phyloP scores from a whole-genome alignment of 345 rosid species.

The Pistacia vera region DNA sequence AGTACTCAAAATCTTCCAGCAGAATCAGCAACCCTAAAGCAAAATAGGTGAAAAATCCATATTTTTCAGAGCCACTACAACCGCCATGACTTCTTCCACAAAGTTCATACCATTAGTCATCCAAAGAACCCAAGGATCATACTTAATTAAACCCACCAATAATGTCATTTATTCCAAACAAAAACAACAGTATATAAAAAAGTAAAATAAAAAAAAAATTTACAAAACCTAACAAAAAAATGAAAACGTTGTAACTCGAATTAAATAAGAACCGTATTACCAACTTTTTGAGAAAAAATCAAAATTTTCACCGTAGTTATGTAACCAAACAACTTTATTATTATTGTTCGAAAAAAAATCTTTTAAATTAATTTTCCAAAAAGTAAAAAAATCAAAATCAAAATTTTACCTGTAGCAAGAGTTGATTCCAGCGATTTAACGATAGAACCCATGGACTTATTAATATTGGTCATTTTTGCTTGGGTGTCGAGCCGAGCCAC shows the following conservation, averaged over 20 bases:
- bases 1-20: background rate
- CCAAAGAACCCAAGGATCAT: background rate
- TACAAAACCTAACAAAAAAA: no score
- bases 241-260: background rate
- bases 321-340: no score
- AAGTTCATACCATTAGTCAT: background rate
- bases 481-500: constrained; percentile 94
- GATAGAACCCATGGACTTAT: constrained; percentile 83
- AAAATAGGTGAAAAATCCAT: background rate
- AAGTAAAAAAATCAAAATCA: background rate
- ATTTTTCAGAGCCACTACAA: background rate
- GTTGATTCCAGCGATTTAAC: constrained; percentile 95
- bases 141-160: background rate
- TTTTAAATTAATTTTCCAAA: background rate
- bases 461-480: constrained; percentile 93
- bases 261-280: background rate
- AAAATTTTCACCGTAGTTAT: no score
- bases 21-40: background rate
- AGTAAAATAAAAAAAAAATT: background rate
- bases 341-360: no score
- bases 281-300: no score
- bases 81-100: background rate
- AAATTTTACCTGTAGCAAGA: constrained; percentile 69
- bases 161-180: background rate
- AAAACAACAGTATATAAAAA: background rate